Base-by-base conservation (phyloP, 2,329 filamentous ascomycete genomes). In the Colletotrichum sp. region DNA sequence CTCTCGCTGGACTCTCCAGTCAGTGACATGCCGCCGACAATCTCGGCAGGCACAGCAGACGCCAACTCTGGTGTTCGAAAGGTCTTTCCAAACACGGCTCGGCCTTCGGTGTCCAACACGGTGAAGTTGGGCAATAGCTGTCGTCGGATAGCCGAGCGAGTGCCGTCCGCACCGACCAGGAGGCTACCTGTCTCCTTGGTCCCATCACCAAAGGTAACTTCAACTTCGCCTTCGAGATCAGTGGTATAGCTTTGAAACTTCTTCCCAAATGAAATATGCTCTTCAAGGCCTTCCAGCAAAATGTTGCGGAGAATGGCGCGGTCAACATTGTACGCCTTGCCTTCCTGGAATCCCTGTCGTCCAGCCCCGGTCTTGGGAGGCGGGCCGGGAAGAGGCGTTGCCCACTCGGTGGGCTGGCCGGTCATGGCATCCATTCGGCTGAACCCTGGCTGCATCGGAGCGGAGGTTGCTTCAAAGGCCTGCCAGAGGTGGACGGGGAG, bases 1-100 rank as follows among this genome's bases (percentile, higher is more conserved):
- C 67, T 66, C 74, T 80, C 36, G 65, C 36, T 30, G 77, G 80
- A 76, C 15, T 74, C 60, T 28, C 66, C 30, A 8, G 80, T 75
- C n/a, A 82, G 30, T 5, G 81, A 77, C 77, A 83, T 81, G 64
- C 81, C 79, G 12, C 76, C 78, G 9, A 75, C 72, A 13, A 77
- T 77, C 10, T 77, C 68, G 1, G 77, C 26, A 5, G 76, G 75
- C 28, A 82, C 78, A 1, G 70, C 64, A 15, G 67, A 61, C 6
- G 72, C 26, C 13, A 83, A 71, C 38, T 82, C 80, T 3, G 71
- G 57, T 4, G 79, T 83, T 28, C 85, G 48, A 4, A 80, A 79
- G 2, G 85, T 86, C 75, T 85, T 86, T 24, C 85, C 85, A 67
- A 84, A 88, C 13, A 87, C 80, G 30, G 82, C 82, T 13, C 84